phyloP scores from a whole-genome alignment of 257 asterid species.

The Nicotiana attenuata region DNA sequence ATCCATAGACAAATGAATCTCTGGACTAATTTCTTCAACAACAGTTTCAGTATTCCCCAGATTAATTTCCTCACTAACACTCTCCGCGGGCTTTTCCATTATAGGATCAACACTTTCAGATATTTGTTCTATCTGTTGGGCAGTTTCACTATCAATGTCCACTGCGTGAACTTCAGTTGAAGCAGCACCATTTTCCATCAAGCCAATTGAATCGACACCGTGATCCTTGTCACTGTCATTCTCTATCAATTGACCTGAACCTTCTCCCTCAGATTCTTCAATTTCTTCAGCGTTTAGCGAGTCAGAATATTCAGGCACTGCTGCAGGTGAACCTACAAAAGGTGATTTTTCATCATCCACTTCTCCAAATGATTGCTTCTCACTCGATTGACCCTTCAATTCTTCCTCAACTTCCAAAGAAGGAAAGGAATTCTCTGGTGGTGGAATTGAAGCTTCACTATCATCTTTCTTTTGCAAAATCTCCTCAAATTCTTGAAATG shows the following conservation, averaged over 20 bases:
- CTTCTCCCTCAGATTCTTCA: neutral
- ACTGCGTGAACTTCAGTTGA: constrained; percentile 13
- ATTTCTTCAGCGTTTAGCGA: neutral
- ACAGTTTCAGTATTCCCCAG: constrained; percentile 13
- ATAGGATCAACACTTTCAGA: constrained; percentile 9
- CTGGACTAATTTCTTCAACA: neutral
- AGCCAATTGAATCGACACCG: neutral
- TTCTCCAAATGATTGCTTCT: neutral
- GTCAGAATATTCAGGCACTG: neutral
- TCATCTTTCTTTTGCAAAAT: constrained; percentile 6
- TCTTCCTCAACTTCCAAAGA: constrained; percentile 15
- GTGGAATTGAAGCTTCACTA: constrained; percentile 16
- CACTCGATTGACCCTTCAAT: neutral
- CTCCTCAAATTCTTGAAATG: neutral
- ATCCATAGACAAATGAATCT: neutral
- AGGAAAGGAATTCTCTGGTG: neutral
- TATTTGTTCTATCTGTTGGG: neutral
- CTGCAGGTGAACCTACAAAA: neutral
- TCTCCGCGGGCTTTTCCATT: neutral
- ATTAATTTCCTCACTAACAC: constrained; percentile 5
- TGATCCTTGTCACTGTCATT: neutral
- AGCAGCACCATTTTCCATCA: neutral
- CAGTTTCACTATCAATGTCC: constrained; percentile 11
- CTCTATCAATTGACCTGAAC: neutral
- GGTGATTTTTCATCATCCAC: neutral